Evolutionary conservation across 495 filamentous ascomycete species (phyloP), one percentile per base, ranked within the genome.

Genomic region (Penicillium daleae): DNA sequence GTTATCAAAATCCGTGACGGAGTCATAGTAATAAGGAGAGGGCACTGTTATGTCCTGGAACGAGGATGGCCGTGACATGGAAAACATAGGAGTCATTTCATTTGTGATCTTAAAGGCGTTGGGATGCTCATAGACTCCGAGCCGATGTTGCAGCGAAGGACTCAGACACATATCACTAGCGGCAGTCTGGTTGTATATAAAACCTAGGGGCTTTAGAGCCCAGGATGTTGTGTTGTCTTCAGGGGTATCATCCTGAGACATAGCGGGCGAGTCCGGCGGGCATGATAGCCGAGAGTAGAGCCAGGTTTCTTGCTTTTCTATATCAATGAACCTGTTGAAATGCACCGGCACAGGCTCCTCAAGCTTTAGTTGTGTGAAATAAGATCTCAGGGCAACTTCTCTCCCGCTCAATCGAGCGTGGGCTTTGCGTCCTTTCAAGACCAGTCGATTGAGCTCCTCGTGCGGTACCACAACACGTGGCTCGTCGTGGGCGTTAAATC

Each of bases 401-500:
- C n/a, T n/a, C n/a, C n/a, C n/a, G n/a, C n/a, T 53, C 15, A 61
- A 12, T 0, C 64, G 53, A 29, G 57, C 26, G 17, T 66, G 60
- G 0, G 60, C 48, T 21, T 44, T 37, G 2, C 35, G 22, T 17
- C 53, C 61, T 13, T 55, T 22, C 12, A 24, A n/a, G 12, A 66
- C 46, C 15, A 66, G 19, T 26, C 33, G 35, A n/a, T 68, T 46
- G 24, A 68, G 26, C 24, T 61, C 40, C n/a, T 87, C 84, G 59
- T 86, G 80, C 9, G 87, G 84, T 4, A 92, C 82, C 1, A 89
- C 76, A 1, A 92, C 86, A 21, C 89, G 80, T 52, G 86, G 83
- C 62, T 92, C 89, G 66, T 93, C 89, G 67, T 92, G 86, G 26
- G 87, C 67, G 71, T 92, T 93, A 72, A 92, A 90, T 22, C 80